phyloP scores from a whole-genome alignment of 2,329 filamentous ascomycete genomes.

The Biscogniauxia sp. region DNA sequence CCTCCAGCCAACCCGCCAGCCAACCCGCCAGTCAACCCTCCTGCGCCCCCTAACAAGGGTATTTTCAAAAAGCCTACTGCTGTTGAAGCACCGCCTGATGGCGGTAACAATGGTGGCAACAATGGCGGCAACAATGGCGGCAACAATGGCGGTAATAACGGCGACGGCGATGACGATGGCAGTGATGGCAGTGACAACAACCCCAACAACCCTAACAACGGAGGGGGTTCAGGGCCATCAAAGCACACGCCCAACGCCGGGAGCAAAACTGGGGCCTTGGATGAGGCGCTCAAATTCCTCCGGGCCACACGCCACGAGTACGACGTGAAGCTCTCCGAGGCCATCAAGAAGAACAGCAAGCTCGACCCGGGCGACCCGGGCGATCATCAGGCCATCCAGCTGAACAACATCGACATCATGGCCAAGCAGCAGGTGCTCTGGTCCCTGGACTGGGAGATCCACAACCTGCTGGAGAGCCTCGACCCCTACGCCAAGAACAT shows the following conservation, averaged over 20 bases:
- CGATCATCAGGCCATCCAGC: slow-evolving; percentile 9
- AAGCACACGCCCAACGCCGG: neutral
- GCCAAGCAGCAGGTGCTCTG: slow-evolving; percentile 20
- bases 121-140: too few species aligned
- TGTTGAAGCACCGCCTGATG: neutral
- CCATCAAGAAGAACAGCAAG: slow-evolving; percentile 4
- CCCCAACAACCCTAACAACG: neutral
- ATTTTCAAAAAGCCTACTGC: too few species aligned
- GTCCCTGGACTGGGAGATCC: slow-evolving; percentile 18
- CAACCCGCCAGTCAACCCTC: too few species aligned
- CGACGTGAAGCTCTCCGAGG: neutral
- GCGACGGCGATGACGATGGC: neutral
- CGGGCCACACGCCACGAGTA: slow-evolving; percentile 4
- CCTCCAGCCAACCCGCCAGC: too few species aligned
- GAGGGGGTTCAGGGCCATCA: neutral
- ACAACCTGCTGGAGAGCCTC: slow-evolving; percentile 5
- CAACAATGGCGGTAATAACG: too few species aligned
- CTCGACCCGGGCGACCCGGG: slow-evolving; percentile 22
- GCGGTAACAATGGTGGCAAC: neutral
- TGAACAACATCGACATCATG: slow-evolving; percentile 25
- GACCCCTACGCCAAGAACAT: slow-evolving; percentile 3
- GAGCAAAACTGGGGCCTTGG: neutral
- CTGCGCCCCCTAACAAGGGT: too few species aligned
- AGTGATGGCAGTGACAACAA: neutral
- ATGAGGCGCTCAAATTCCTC: slow-evolving; percentile 3